Evolutionary conservation across 305 asterid species (phyloP).

Genomic region (Vinca major): DNA sequence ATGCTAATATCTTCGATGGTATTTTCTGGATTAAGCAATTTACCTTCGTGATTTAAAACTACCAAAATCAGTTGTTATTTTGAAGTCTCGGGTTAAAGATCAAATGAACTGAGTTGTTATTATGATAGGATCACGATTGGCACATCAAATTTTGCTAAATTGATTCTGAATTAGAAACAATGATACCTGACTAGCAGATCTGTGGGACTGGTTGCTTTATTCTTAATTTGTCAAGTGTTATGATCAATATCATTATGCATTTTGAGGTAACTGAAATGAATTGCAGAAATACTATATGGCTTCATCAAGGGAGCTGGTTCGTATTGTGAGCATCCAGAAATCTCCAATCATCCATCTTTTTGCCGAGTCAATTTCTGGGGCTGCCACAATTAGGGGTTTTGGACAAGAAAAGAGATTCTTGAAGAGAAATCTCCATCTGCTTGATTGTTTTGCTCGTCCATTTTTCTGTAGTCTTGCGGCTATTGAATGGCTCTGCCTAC

Average conservation of each 20-base stretch:
- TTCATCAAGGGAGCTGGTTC: constrained; percentile 93
- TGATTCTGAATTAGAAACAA: background rate
- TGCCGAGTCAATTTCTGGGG: constrained; percentile 94
- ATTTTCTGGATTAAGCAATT: background rate
- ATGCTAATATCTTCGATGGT: background rate
- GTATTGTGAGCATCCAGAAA: constrained; percentile 97
- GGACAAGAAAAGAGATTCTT: constrained; percentile 97
- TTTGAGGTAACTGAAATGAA: constrained; percentile 7
- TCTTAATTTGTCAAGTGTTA: background rate
- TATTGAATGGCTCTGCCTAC: constrained; percentile 96
- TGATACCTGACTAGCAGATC: constrained; percentile 3
- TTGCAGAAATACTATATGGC: constrained; percentile 99
- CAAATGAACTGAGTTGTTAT: background rate
- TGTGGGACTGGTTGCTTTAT: background rate
- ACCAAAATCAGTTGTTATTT: background rate
- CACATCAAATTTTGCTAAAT: background rate
- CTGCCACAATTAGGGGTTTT: constrained; percentile 94
- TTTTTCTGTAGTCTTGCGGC: constrained; percentile 97
- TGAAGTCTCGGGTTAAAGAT: background rate
- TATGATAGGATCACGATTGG: background rate
- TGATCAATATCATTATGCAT: background rate
- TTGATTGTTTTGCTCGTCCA: constrained; percentile 97
- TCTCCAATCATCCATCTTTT: constrained; percentile 93
- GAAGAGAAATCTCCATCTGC: constrained; percentile 94
- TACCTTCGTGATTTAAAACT: background rate